Base-by-base conservation (phyloP, 371 early-diverging fungal genomes). In the Mucor irregularis region DNA sequence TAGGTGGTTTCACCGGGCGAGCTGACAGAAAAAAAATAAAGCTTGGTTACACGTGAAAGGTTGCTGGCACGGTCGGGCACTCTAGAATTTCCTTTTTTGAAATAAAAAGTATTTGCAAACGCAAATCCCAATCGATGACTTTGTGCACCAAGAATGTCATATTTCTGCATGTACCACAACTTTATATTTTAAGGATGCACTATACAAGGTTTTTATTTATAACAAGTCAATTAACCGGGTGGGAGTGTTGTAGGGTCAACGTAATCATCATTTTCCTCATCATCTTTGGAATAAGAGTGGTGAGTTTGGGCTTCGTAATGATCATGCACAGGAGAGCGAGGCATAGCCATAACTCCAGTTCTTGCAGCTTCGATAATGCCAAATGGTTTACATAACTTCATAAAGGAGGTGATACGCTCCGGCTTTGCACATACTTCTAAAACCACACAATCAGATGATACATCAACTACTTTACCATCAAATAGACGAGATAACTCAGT, bases 311-410 rank as follows among this genome's bases (percentile, higher is more conserved):
- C 74, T 50, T 85, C 90, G 48, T 85, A 77, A 38, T 79, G 39
- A 40, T 89, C 87, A 43, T 83, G 84, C 29, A 92, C 78, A 42
- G 87, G 89, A 25, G 91, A 88, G 21, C 96, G 81, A 14, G 96
- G 92, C 88, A 97, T 91, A 28, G 94, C 95, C 95, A 97, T 96
- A 66, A 89, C 78, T 48, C 96, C 97, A 25, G 91, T 90, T 61
- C 96, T 82, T 21, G 94, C 89, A 2, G 91, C 93, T 74, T 97
- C 96, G 56, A 95, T 76, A 57, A 96, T 88, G 19, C 98, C 98
- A 63, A 90, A 97, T 11, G 96, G 96, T 58, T 90, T 87, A 56
- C 94, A 79, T 10, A 97, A 78, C 68, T 89, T 90, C 60, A 97
- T 77, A 71, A 97, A 95, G 1, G 95, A 88, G 60, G 94, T 90